These are phyloP conservation scores for Periconia digitata DNA, from an alignment of 2,329 filamentous ascomycete genomes.

Conservation along the genomic window DNA sequence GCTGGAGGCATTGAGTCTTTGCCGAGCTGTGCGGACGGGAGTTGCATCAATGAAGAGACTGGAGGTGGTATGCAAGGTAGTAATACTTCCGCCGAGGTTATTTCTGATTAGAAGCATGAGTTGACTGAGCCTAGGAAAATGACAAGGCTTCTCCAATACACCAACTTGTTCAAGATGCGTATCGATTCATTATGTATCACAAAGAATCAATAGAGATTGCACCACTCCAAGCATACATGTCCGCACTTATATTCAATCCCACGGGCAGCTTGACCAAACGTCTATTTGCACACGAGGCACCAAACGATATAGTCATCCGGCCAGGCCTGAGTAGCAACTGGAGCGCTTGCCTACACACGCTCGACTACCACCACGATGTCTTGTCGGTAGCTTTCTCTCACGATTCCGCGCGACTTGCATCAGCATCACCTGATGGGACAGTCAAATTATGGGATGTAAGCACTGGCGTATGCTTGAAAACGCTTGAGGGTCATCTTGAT, in stretches of 20 bases:
- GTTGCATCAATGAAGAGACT: conserved; percentile 15
- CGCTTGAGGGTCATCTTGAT: not conserved
- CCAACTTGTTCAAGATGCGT: conserved; percentile 6
- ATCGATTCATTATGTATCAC: conserved; percentile 18
- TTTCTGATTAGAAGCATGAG: not conserved
- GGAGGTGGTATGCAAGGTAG: not conserved
- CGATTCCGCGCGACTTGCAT: not conserved
- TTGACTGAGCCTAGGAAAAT: not conserved
- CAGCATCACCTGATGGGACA: not conserved
- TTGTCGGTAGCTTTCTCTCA: not conserved
- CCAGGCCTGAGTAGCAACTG: conserved; percentile 9
- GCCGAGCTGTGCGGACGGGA: conserved; percentile 11
- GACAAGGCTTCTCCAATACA: not conserved
- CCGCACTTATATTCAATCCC: conserved; percentile 21
- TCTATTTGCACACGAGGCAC: conserved; percentile 17
- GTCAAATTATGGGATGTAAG: not conserved
- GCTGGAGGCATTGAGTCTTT: conserved; percentile 18
- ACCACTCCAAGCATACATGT: conserved; percentile 19
- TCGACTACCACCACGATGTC: not conserved
- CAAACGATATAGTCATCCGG: conserved; percentile 10
- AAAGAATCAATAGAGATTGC: conserved; percentile 8
- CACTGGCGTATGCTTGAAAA: not conserved
- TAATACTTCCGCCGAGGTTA: not conserved
- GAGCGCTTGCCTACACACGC: not conserved
- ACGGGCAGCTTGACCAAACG: conserved; percentile 11